Base-by-base conservation (phyloP, 1,284 basidiomycete species). In the Melampsora americana region DNA sequence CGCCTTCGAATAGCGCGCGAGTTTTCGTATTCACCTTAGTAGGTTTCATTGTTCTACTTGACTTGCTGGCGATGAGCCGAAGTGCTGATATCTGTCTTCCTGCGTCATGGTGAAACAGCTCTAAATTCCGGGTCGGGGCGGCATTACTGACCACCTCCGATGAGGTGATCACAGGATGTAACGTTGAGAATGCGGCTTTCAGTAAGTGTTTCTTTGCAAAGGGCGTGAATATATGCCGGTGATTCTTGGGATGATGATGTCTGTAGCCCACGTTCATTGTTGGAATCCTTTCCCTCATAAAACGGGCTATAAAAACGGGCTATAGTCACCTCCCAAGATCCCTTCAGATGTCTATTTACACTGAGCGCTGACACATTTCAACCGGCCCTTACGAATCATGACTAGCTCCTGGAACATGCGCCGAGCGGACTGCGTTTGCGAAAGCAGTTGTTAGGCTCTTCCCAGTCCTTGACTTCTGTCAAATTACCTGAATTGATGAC, bases 171-270 rank as follows among this genome's bases (percentile, higher is more conserved):
- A 90, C 88, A 71, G 93, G 93, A 5, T 88, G 90, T 50, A 95
- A 95, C 81, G 87, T 95, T 77, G 93, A 96, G 84, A 95, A 95
- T 80, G 92, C 92, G 0, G 92, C 91, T 0, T 94, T 93, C 81
- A 91, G 93, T 90, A 69, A 67, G 84, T 80, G 50, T 42, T 42
- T 42, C 35, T 42, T 42, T 42, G 39, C 11, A 11, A 42, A 42
- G 39, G 39, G 39, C 6, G 11, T 11, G 39, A 42, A 42, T 42
- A 12, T 11, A 42, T 6, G 39, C 39, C 11, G 39, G 39, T 42
- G 39, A 6, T 42, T 12, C 11, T 42, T 42, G 6, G 39, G 39
- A 42, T 42, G 39, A 42, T 12, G 12, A 11, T 42, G 39, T 42
- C 6, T 42, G 6, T 42, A 9, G 39, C 39, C 39, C 39, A 42